Evolutionary conservation across 257 asterid genomes (phyloP).

Genomic region (Gentiana straminea): DNA sequence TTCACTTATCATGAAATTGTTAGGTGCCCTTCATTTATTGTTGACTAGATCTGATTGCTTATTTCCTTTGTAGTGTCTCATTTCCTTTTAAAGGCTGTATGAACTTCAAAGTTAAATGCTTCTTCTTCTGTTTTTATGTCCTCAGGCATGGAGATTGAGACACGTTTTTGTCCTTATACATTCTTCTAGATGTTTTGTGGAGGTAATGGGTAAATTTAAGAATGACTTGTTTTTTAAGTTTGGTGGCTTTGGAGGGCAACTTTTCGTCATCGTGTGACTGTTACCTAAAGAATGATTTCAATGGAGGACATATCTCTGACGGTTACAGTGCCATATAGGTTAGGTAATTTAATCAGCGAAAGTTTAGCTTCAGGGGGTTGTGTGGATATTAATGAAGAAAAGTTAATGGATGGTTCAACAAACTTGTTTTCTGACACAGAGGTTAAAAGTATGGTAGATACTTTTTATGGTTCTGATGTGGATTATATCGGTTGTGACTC

Average conservation of each 20-base stretch:
- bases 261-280: conserved; percentile 12
- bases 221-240: conserved; percentile 43
- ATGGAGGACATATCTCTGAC: conserved; percentile 47
- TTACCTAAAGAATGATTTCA: conserved; percentile 28
- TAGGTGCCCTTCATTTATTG: conserved; percentile 29
- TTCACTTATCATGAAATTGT: conserved; percentile 22
- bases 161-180: conserved; percentile 11
- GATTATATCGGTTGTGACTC: conserved; percentile 17
- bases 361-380: conserved; percentile 20
- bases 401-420: conserved; percentile 30
- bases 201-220: conserved; percentile 32
- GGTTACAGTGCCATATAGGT: conserved; percentile 45
- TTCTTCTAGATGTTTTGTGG: conserved; percentile 19
- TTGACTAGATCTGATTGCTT: conserved; percentile 36
- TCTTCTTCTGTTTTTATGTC: conserved; percentile 10
- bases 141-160: conserved; percentile 30
- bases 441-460: conserved; percentile 21
- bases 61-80: conserved; percentile 18
- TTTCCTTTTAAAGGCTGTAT: conserved; percentile 13
- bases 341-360: conserved; percentile 37
- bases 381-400: conserved; percentile 35
- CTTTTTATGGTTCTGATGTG: conserved; percentile 17
- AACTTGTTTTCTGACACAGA: conserved; percentile 24
- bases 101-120: conserved; percentile 15
- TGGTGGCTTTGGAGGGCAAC: conserved; percentile 34